Base-by-base conservation (phyloP, 495 filamentous ascomycete species). In the Xylaria grammica region DNA sequence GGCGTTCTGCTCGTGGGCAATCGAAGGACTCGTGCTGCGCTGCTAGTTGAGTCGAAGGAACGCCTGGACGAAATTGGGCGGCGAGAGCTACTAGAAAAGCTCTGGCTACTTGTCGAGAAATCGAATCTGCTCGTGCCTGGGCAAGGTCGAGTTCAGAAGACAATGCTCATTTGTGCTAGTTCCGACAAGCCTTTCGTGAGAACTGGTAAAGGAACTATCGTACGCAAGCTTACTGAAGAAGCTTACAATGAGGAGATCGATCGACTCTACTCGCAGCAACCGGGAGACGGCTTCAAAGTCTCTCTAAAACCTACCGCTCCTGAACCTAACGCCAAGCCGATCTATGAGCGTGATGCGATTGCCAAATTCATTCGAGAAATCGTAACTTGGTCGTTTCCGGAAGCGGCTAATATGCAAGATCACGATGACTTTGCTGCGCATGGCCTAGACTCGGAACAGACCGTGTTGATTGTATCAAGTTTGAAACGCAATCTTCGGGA, bases 1-100 rank as follows among this genome's bases (percentile, higher is more conserved):
- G 70, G 77, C 2, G 79, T n/a, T n/a, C n/a, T n/a, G n/a, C n/a
- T n/a, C 74, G 67, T 81, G 17, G 84, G 82, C 0, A 59, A 76
- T 26, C 68, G 74, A 1, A 59, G 73, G 78, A 79, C 57, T 75
- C 80, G 36, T 58, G n/a, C 82, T 5, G 72, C 71, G 4, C 40
- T 85, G 29, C 29, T 87, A 36, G 22, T 66, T 49, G 22, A 67
- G 19, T 20, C 65, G 0, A 38, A 26, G 3, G 48, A 45, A 1
- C 20, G 27, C 24, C 38, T 36, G 6, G 20, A 22, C 22, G 20
- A 5, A 2, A 0, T 3, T 13, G 4, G 46, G 40, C 29, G 9
- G 4, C 8, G 61, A 32, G 1, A 38, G 19, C 36, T 70, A 15
- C 3, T 72, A n/a, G 61, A 73, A 0, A 9, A 49, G 13, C 8